phyloP scores from a whole-genome alignment of 2,329 filamentous ascomycete genomes.

The Phialophora chinensis region DNA sequence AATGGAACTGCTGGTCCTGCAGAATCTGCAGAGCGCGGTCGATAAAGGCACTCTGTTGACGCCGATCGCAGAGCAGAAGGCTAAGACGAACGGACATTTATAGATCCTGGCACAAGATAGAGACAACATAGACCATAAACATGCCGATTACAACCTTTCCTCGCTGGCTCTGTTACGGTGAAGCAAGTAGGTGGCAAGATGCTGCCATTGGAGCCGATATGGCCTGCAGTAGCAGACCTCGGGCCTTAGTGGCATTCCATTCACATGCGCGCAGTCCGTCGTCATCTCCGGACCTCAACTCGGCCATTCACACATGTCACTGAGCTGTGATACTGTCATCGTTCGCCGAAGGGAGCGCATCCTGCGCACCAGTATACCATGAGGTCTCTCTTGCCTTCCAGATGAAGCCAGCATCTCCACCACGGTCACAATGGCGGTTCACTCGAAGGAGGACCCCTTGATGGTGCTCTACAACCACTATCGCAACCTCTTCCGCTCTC shows the following conservation, averaged over 20 bases:
- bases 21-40: slow-evolving; percentile 63
- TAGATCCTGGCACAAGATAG: not conserved
- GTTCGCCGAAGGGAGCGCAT: not conserved
- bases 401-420: slow-evolving; percentile 17
- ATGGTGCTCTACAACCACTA: slow-evolving; percentile 70
- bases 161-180: not conserved
- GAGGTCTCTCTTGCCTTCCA: not conserved
- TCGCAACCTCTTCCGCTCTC: slow-evolving; percentile 54
- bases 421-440: slow-evolving; percentile 72
- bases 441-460: slow-evolving; percentile 78
- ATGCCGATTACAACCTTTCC: too few species aligned
- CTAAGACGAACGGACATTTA: slow-evolving; percentile 28
- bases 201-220: not conserved
- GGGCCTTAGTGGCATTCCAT: not conserved
- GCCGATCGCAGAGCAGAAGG: slow-evolving; percentile 66
- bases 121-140: not conserved
- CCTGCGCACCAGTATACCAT: not conserved
- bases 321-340: not conserved
- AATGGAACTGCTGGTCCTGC: slow-evolving; percentile 65
- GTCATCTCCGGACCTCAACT: not conserved
- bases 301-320: slow-evolving; percentile 8
- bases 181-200: not conserved
- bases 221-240: not conserved
- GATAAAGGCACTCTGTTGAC: slow-evolving; percentile 64
- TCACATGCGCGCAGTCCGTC: not conserved